Percentiles rank a stretch among this genome's conserved stretches.
Conservation (phyloP, 2,329 filamentous ascomycete species). For the Calonectria crousiana region DNA sequence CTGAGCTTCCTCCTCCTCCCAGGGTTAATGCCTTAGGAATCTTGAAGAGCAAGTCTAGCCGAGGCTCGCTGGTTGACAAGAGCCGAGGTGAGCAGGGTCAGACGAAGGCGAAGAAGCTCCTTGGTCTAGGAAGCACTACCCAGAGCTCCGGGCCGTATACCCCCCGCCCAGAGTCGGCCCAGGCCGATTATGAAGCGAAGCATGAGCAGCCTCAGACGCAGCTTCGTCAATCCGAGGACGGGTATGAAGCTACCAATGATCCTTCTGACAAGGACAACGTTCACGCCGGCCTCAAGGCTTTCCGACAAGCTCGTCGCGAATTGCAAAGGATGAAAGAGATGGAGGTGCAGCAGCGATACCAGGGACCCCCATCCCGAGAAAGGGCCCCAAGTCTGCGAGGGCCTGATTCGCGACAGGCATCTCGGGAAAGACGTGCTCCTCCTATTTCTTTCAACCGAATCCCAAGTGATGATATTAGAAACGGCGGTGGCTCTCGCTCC, state of each 20-base stretch:
- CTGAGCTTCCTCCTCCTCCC: conserved; percentile 56
- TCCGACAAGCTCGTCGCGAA: conserved; percentile 69
- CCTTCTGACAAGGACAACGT: conserved; percentile 52
- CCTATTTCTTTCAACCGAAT: conserved; percentile 60
- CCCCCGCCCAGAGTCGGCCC: conserved; percentile 50
- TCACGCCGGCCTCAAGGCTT: conserved; percentile 67
- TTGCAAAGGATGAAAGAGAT: conserved; percentile 68
- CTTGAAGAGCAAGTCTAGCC: conserved; percentile 75
- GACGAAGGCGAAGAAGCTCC: conserved; percentile 71
- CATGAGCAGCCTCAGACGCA: conserved; percentile 8
- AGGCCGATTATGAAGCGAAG: conserved; percentile 27
- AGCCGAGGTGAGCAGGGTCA: conserved; percentile 56
- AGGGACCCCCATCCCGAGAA: conserved; percentile 40
- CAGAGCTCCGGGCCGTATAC: conserved; percentile 56
- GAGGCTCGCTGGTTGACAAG: conserved; percentile 71
- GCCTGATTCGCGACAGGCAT: conserved; percentile 52
- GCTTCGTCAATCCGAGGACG: conserved; percentile 29
- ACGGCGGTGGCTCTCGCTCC: conserved; percentile 43
- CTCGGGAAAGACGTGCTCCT: conserved; percentile 59
- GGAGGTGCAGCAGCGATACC: conserved; percentile 60
- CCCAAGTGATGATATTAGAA: conserved; percentile 57
- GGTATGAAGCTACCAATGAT: conserved; percentile 39
- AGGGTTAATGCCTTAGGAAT: conserved; percentile 72
- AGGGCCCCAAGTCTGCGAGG: conserved; percentile 40
- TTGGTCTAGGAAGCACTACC: conserved; percentile 65